Evolutionary conservation across 345 rosid genomes (phyloP), one percentile per base, ranked within the genome.

Genomic region (Clausena lansium): DNA sequence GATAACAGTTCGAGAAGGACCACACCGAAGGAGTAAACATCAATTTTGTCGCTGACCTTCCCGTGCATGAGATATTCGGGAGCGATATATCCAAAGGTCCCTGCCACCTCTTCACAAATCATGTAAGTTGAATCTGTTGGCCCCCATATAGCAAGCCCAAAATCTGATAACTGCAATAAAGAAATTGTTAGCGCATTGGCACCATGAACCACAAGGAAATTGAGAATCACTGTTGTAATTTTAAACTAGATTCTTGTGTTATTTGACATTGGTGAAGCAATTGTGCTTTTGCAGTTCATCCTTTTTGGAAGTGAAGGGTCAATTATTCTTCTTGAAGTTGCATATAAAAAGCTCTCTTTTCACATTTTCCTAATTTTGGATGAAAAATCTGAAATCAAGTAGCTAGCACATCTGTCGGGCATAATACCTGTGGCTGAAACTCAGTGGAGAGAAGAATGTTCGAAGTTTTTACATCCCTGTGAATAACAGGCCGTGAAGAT

Each of bases 1-100:
- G 92, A 85, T 71, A 89, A 61, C 62, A 89, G 60, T 72, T 89
- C 90, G 59, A 89, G 84, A 68, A 89, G 80, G 30, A 89, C 86
- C 10, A 89, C 85, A 13, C 92, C 92, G n/a, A 81, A 89, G 68
- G 92, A 86, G 70, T 87, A 89, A 14, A 89, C 78, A 69, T 89
- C 90, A 39, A 83, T 70, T 74, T 84, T 89, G 76, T 84, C 82
- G 33, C 89, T 89, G 54, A 87, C 79, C 77, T 83, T 83, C 62
- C 90, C 90, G 9, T 77, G 83, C 92, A 87, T 85, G 70, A 89
- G 78, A 75, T 87, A 89, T 36, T 89, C 92, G 0, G 92, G 92
- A 76, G 92, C 92, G 28, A 89, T 84, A 61, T 89, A 89, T 28
- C 92, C 92, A 6, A 89, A 89, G 35, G 90, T 89, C 52, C 92